Percentiles rank a stretch among this genome's conserved stretches.
Conservation (phyloP, 116 monocot species). For the Cymodocea nodosa region DNA sequence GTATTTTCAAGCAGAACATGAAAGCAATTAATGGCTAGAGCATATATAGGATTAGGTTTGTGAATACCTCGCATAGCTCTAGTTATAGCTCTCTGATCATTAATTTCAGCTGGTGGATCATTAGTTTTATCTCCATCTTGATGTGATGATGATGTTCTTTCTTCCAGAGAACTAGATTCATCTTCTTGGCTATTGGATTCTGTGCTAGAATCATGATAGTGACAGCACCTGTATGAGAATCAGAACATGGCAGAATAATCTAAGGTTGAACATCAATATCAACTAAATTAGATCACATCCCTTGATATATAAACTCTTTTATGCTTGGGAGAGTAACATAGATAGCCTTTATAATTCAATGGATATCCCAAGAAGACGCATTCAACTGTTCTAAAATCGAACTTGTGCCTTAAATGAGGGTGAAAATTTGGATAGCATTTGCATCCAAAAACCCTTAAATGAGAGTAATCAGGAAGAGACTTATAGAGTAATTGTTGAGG, state of each 20-base stretch:
- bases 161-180: too few relatives aligned
- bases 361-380: neutral
- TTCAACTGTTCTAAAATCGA: neutral
- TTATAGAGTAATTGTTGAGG: neutral
- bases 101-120: neutral
- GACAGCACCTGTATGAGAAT: too few relatives aligned
- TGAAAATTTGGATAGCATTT: slow-evolving; percentile 5
- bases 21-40: neutral
- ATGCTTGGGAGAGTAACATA: neutral
- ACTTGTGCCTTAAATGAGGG: slow-evolving; percentile 1
- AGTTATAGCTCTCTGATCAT: neutral
- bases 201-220: too few relatives aligned
- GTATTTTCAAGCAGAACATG: neutral
- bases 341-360: neutral
- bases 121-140: too few relatives aligned
- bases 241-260: neutral
- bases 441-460: slow-evolving; percentile 2
- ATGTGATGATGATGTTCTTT: too few relatives aligned
- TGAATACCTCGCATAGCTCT: neutral
- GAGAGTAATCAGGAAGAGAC: neutral
- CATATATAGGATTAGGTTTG: slow-evolving; percentile 4
- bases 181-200: too few relatives aligned
- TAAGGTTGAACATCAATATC: neutral
- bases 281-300: too few relatives aligned
- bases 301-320: neutral